Conservation (phyloP, 305 asterid species). For the Fraxinus xanthoxyloides region DNA sequence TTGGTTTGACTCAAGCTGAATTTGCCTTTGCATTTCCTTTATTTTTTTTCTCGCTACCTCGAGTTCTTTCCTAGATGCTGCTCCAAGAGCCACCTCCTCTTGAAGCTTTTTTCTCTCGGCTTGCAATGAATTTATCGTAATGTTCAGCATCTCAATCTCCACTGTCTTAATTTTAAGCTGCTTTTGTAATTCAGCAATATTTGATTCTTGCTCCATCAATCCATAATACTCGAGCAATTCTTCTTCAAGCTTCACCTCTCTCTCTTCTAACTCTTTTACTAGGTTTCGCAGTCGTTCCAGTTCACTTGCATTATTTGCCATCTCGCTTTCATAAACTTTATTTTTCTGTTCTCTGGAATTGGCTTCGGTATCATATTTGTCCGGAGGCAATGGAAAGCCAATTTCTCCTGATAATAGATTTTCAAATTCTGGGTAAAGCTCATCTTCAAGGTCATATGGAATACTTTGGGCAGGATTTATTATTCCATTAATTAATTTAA, state of each 20-base stretch:
- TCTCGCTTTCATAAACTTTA: conserved; percentile 57
- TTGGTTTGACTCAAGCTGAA: conserved; percentile 91
- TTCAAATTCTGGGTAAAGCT: conserved; percentile 74
- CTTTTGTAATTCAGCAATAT: conserved; percentile 67
- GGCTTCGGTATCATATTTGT: conserved; percentile 45
- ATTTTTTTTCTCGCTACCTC: conserved; percentile 72
- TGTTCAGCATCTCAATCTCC: conserved; percentile 85
- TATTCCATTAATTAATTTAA: conserved; percentile 67
- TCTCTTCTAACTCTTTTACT: conserved; percentile 78
- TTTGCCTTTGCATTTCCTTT: conserved; percentile 78
- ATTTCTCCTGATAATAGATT: conserved; percentile 74
- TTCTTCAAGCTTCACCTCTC: conserved; percentile 92
- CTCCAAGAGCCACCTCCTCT: conserved; percentile 74
- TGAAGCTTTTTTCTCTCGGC: conserved; percentile 89
- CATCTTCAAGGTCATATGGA: conserved; percentile 61
- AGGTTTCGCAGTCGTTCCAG: conserved; percentile 65
- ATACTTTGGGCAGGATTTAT: conserved; percentile 50
- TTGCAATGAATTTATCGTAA: conserved; percentile 76
- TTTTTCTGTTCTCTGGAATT: conserved; percentile 54
- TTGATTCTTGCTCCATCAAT: conserved; percentile 84
- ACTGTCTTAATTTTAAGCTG: conserved; percentile 83
- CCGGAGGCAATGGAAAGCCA: conserved; percentile 63
- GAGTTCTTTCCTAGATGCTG: conserved; percentile 58
- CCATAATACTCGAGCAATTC: conserved; percentile 91
- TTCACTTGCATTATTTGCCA: conserved; percentile 73